phyloP scores from a whole-genome alignment of 192 early-diverging fungal species.

The Coemansia sp. region DNA sequence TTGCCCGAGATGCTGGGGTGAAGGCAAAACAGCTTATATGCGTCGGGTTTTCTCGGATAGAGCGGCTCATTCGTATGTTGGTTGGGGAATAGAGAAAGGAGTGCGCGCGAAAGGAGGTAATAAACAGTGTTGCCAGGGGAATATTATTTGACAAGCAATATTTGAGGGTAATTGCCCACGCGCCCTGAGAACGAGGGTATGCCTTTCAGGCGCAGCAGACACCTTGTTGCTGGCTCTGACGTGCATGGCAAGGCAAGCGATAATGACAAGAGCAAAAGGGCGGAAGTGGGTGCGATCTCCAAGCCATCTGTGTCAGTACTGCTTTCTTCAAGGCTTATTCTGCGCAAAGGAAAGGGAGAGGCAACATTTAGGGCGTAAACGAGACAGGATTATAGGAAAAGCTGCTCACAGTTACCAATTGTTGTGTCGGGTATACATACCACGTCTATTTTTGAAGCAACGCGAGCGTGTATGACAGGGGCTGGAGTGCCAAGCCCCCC shows the following conservation, averaged over 20 bases:
- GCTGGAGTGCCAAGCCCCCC: slow-evolving; percentile 2
- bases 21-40: not conserved
- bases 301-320: not conserved
- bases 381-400: not conserved
- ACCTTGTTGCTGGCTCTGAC: slow-evolving; percentile 1
- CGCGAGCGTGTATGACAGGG: not conserved
- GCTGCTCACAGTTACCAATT: not conserved
- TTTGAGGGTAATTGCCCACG: not conserved
- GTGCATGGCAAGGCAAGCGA: not conserved
- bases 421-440: not conserved
- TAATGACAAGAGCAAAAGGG: not conserved
- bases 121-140: not conserved
- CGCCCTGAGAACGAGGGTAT: not conserved
- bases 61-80: not conserved
- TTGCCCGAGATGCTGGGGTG: not conserved
- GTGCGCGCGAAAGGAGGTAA: not conserved
- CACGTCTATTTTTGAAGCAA: not conserved
- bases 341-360: not conserved
- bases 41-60: not conserved
- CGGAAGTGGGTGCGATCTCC: not conserved
- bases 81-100: not conserved
- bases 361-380: not conserved
- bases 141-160: not conserved
- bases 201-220: not conserved
- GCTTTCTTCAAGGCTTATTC: not conserved